A percentile compares a stretch with the other conserved stretches of the same genome.
These are phyloP conservation scores for Lactuca saligna DNA, from an alignment of 129 eudicot genomes.

Conservation along the genomic window DNA sequence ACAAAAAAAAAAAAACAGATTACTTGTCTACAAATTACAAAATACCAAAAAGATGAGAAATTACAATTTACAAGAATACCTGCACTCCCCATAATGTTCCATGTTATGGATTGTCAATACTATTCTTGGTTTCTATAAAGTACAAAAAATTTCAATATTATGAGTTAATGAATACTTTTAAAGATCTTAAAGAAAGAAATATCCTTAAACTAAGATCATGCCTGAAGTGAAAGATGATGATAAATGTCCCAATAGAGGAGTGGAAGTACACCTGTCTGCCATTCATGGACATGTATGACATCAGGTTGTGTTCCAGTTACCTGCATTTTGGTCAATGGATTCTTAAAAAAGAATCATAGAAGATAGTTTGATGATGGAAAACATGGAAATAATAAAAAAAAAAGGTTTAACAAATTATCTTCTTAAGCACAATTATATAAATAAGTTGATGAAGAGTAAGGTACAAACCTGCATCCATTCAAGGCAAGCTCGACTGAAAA, in stretches of 20 bases:
- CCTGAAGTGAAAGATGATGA: constrained; percentile 77
- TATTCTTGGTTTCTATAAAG: constrained; percentile 74
- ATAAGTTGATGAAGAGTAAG: background rate
- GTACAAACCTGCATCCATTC: constrained; percentile 88
- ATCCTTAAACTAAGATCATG: constrained; percentile 13
- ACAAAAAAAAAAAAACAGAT: background rate
- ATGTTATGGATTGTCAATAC: constrained; percentile 91
- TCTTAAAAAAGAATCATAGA: background rate
- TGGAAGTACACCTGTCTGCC: constrained; percentile 77
- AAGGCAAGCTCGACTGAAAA: constrained; percentile 91
- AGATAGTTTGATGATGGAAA: background rate
- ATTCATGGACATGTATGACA: constrained; percentile 90
- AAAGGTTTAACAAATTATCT: background rate
- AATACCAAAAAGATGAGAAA: constrained; percentile 6
- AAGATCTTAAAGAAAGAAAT: background rate
- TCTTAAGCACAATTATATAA: background rate
- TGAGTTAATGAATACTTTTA: background rate
- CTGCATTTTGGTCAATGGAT: constrained; percentile 41
- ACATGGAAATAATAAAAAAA: background rate
- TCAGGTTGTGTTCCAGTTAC: constrained; percentile 68
- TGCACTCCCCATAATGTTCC: constrained; percentile 94
- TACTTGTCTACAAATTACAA: background rate
- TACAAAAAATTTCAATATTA: constrained; percentile 16
- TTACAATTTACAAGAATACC: constrained; percentile 41
- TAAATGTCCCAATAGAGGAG: constrained; percentile 90